Percentiles rank a stretch among this genome's conserved stretches.
Conservation (phyloP, 2,329 filamentous ascomycete genomes). For the Fusarium scirpi region DNA sequence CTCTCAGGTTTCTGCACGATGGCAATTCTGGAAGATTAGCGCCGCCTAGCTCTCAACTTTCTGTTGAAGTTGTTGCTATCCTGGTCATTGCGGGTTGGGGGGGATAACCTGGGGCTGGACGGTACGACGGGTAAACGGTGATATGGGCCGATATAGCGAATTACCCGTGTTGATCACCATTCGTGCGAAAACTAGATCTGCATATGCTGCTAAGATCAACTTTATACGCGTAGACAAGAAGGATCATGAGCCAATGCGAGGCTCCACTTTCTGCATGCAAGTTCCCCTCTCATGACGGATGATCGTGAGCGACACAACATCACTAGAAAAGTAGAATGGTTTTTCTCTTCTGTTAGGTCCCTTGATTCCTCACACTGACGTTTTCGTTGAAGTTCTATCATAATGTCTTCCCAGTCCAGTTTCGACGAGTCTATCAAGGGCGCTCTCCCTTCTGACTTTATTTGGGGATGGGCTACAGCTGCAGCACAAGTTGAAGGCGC, state of each 20-base stretch:
- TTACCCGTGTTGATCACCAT: background rate
- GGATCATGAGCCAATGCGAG: background rate
- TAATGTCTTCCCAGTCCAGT: background rate
- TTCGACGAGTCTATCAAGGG: background rate
- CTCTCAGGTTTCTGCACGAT: background rate
- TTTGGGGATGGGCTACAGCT: background rate
- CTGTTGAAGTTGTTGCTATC: background rate
- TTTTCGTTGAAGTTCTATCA: accelerated
- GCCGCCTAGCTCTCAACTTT: background rate
- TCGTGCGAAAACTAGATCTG: background rate
- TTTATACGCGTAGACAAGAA: background rate
- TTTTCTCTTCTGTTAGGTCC: background rate
- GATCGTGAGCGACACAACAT: background rate
- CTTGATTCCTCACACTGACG: accelerated
- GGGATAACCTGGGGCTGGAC: background rate
- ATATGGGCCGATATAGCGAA: background rate
- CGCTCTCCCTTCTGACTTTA: background rate
- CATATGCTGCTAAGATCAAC: background rate
- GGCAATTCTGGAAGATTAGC: background rate
- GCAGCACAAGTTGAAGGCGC: background rate
- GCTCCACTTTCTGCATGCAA: background rate
- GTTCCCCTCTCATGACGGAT: background rate
- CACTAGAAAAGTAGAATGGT: background rate
- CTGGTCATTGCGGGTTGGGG: background rate
- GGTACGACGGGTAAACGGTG: background rate